Conservation (phyloP, 768 basidiomycete species). For the Suillus brevipes region DNA sequence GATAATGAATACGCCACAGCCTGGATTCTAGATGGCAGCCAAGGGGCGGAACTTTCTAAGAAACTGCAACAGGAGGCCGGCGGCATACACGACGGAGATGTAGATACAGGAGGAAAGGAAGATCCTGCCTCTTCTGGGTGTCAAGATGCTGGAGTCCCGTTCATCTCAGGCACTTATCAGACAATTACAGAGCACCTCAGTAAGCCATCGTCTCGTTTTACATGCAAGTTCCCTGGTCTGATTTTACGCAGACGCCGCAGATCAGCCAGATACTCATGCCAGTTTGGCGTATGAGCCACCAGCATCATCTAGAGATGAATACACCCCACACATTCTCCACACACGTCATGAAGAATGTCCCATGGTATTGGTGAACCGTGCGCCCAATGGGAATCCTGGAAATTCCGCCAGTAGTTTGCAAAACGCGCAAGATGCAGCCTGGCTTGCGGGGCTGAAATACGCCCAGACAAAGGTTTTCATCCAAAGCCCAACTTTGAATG, state of each 20-base stretch:
- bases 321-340: conserved; percentile 63
- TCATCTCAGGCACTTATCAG: conserved; percentile 34
- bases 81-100: conserved; percentile 10
- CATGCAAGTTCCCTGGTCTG: conserved; percentile 6
- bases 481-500: conserved; percentile 74
- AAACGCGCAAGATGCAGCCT: conserved; percentile 66
- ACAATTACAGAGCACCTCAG: conserved; percentile 44
- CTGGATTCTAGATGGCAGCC: conserved; percentile 28
- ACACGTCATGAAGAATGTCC: conserved; percentile 57
- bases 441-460: conserved; percentile 62
- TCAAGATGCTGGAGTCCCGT: conserved; percentile 13
- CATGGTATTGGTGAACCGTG: conserved; percentile 65
- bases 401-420: conserved; percentile 40
- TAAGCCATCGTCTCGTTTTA: conserved; percentile 14
- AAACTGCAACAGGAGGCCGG: conserved; percentile 17
- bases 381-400: conserved; percentile 57
- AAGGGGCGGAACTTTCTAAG: conserved; percentile 26
- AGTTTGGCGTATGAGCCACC: conserved; percentile 29
- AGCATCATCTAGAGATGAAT: conserved; percentile 43
- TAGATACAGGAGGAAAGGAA: not conserved
- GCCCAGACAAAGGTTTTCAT: conserved; percentile 67
- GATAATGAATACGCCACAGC: conserved; percentile 32
- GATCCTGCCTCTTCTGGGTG: not conserved
- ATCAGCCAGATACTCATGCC: conserved; percentile 35
- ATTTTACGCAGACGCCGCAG: conserved; percentile 32